phyloP scores from a whole-genome alignment of 306 rosid genomes.

The Nissolia schottii region DNA sequence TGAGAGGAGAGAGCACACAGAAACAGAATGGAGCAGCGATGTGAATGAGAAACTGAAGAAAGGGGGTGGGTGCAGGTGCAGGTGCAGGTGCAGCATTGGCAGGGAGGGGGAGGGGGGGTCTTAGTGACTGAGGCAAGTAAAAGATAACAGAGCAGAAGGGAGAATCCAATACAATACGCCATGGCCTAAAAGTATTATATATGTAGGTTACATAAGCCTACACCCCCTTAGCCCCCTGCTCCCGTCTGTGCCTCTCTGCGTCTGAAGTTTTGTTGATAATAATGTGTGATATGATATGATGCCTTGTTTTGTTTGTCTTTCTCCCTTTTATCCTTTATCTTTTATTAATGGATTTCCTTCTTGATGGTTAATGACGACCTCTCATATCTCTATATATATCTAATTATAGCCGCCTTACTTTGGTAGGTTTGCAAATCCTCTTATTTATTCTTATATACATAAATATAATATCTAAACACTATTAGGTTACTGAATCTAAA shows the following conservation, averaged over 20 bases:
- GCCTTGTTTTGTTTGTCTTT: neutral
- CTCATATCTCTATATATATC: neutral
- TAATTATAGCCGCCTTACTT: neutral
- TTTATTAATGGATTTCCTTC: neutral
- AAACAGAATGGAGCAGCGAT: neutral
- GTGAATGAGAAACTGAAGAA: conserved; percentile 13
- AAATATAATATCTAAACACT: neutral
- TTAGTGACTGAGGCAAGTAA: conserved; percentile 32
- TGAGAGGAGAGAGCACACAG: neutral
- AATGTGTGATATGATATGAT: no score
- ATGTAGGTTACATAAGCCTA: conserved; percentile 39
- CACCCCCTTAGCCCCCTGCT: neutral
- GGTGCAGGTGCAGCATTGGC: neutral
- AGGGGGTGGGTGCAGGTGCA: neutral
- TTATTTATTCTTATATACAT: neutral
- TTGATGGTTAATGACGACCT: neutral
- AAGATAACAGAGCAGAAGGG: conserved; percentile 27
- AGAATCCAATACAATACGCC: conserved; percentile 29
- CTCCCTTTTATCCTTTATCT: neutral
- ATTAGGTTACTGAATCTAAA: neutral
- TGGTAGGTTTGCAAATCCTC: neutral
- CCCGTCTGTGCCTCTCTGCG: neutral
- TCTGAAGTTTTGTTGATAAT: no score
- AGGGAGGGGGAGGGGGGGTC: no score
- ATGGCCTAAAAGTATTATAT: conserved; percentile 1